A percentile compares a stretch with the other conserved stretches of the same genome.
phyloP scores from a whole-genome alignment of 2,329 filamentous ascomycete species.

The Malbranchea cinnamomea region DNA sequence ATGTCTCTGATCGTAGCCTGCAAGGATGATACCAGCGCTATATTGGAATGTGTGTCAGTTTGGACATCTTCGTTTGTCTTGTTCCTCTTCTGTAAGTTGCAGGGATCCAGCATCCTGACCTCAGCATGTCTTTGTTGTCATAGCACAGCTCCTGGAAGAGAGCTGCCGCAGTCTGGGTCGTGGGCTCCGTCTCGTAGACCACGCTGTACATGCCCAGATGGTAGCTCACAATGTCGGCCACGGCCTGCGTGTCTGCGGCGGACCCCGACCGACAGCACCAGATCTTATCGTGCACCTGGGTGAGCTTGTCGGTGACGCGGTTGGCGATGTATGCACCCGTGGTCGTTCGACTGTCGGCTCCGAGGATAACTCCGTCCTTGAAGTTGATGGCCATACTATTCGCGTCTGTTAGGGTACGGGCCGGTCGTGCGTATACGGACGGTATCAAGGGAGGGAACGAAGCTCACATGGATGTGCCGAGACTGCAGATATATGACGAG shows the following conservation, averaged over 20 bases:
- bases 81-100: constrained; percentile 89
- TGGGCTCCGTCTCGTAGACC: constrained; percentile 76
- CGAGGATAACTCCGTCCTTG: constrained; percentile 92
- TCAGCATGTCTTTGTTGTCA: constrained; percentile 85
- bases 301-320: constrained; percentile 97
- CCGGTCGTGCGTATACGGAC: constrained; percentile 11
- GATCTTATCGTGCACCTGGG: constrained; percentile 94
- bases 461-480: constrained; percentile 91
- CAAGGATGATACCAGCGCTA: constrained; percentile 93
- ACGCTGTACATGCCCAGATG: constrained; percentile 87
- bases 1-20: constrained; percentile 90
- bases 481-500: constrained; percentile 47
- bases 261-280: constrained; percentile 99
- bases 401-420: constrained; percentile 14
- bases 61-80: constrained; percentile 72
- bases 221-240: constrained; percentile 96
- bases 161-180: constrained; percentile 85
- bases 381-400: constrained; percentile 95
- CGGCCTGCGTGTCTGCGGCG: constrained; percentile 91
- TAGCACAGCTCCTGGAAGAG: constrained; percentile 99
- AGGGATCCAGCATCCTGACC: constrained; percentile 39
- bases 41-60: neutral
- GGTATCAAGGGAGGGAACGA: constrained; percentile 7
- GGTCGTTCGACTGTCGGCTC: constrained; percentile 92
- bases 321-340: constrained; percentile 98